Evolutionary conservation across 2,329 filamentous ascomycete species (phyloP), one percentile per base, ranked within the genome.

Genomic region (Ophiocordyceps camponoti-rufipedis): DNA sequence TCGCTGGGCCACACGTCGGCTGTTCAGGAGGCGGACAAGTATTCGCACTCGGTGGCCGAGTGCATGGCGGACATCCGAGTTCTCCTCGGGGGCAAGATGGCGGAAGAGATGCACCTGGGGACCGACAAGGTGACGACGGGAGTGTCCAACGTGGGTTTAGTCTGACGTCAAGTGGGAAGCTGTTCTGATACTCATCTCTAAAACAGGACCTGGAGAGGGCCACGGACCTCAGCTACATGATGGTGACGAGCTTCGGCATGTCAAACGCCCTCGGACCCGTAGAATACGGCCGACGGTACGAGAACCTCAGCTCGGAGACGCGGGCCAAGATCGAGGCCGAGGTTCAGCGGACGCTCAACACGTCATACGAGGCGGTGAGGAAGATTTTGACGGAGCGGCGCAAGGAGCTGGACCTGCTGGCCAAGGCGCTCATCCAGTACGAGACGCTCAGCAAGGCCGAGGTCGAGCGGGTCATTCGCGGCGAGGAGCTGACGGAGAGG

Each of bases 161-260:
- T 9, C n/a, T 31, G 14, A 16, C 9, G 14, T 16, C 14, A 16
- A 3, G 8, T 39, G 16, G 16, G 35, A 19, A n/a, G 7, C 11
- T 23, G 23, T 23, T 3, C 23, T 5, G 18, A 10, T 9, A 39
- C n/a, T 6, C n/a, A 18, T 8, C 10, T 10, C 7, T 39, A 2
- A 8, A 48, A 13, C 49, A 86, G 82, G 91, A 98, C 62, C 79
- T 98, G 42, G 74, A 84, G 61, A 69, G 70, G 50, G 91, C 91
- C 8, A 98, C 91, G 1, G 71, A 75, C 39, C 71, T 86, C 14
- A 87, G 89, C 2, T 93, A 88, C 64, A 71, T 75, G 50, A 91
- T 98, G 78, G 82, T 98, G 10, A 91, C 87, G 5, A 72, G 76
- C 48, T 83, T 85, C 49, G 91, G 91, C 54, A 96, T 96, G 82